Evolutionary conservation across 176 grass and related monocot species (phyloP).

Genomic region (Saccharum spontaneum): DNA sequence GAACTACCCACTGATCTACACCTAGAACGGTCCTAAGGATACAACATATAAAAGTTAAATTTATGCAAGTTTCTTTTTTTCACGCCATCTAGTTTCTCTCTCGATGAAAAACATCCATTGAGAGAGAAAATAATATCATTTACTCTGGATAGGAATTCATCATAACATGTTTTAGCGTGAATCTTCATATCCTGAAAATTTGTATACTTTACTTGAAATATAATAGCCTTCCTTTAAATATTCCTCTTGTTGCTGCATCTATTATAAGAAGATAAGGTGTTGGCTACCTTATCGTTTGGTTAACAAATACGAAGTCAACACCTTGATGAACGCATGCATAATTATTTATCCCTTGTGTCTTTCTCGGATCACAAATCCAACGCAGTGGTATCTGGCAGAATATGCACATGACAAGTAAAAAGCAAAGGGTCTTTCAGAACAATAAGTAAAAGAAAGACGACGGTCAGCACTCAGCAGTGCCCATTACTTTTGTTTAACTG

Average conservation of each 20-base stretch:
- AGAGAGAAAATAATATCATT: neutral
- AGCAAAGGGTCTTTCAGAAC: neutral
- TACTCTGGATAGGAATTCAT: neutral
- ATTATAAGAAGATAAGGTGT: neutral
- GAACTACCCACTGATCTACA: no score
- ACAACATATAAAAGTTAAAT: neutral
- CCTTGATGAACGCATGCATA: neutral
- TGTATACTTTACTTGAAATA: neutral
- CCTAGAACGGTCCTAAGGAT: no score
- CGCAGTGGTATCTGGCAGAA: neutral
- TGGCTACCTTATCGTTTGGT: neutral
- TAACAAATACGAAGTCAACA: constrained; percentile 10
- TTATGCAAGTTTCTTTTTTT: neutral
- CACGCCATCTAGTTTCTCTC: neutral
- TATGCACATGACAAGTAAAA: neutral
- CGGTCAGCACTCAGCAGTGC: neutral
- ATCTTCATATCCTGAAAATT: neutral
- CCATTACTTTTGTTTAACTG: neutral
- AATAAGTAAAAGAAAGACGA: neutral
- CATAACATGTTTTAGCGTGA: neutral
- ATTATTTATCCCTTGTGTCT: constrained; percentile 32
- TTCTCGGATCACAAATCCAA: constrained; percentile 33
- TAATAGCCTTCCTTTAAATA: neutral
- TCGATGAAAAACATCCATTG: neutral
- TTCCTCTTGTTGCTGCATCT: neutral